phyloP scores from a whole-genome alignment of 352 stramenopile genomes.

The Pythium aristosporum region DNA sequence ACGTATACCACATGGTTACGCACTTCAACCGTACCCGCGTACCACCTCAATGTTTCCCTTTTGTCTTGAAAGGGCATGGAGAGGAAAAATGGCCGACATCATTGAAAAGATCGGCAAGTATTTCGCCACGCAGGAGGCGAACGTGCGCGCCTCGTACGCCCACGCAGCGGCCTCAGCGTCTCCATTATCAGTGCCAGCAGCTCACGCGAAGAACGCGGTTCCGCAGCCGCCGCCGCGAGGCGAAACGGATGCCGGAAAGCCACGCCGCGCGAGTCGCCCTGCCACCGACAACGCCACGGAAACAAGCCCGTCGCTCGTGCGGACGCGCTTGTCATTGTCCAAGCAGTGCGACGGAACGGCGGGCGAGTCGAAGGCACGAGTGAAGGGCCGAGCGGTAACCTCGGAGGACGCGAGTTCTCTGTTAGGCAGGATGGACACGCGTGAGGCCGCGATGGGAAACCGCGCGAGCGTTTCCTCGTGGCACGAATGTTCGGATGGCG shows the following conservation, averaged over 20 bases:
- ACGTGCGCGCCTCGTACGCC: conserved; percentile 43
- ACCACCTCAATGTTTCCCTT: background rate
- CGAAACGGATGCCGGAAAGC: background rate
- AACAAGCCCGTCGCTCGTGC: conserved; percentile 23
- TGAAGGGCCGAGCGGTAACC: background rate
- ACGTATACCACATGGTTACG: conserved; percentile 16
- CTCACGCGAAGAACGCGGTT: conserved; percentile 3
- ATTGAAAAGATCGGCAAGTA: conserved; percentile 71
- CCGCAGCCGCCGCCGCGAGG: conserved; percentile 14
- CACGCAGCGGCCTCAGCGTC: conserved; percentile 8
- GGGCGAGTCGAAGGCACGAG: background rate
- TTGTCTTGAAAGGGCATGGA: conserved; percentile 16
- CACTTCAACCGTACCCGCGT: conserved; percentile 8
- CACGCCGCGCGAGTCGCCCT: background rate
- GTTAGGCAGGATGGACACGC: background rate
- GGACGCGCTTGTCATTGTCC: conserved; percentile 25
- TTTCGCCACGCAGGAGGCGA: conserved; percentile 61
- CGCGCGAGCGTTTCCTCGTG: background rate
- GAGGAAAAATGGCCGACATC: conserved; percentile 41
- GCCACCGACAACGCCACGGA: background rate
- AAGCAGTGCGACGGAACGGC: background rate
- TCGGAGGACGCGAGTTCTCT: background rate
- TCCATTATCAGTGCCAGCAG: background rate
- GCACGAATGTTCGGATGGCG: background rate
- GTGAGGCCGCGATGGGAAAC: background rate